These are phyloP conservation scores for Ustilago tritici DNA, from an alignment of 1,284 basidiomycete species.

Conservation along the genomic window DNA sequence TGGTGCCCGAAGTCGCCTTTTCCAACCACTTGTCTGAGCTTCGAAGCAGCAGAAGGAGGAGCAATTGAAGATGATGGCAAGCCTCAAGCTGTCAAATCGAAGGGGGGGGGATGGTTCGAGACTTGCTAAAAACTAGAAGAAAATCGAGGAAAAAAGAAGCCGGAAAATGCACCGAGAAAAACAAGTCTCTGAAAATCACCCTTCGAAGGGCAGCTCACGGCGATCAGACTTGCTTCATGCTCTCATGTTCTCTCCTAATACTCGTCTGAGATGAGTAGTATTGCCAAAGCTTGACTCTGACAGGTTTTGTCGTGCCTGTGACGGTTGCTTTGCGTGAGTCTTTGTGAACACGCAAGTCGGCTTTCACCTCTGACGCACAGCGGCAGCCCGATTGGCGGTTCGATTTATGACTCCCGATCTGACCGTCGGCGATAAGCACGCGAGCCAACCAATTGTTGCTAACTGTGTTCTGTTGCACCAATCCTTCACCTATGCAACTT, in stretches of 20 bases:
- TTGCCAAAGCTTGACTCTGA: not conserved
- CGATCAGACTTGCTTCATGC: no score
- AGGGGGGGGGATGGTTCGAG: no score
- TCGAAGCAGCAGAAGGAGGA: no score
- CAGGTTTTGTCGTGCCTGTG: not conserved
- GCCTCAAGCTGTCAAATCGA: no score
- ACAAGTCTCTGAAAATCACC: not conserved
- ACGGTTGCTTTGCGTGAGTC: not conserved
- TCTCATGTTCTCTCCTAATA: no score
- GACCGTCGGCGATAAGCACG: conserved; percentile 5
- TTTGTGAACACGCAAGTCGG: not conserved
- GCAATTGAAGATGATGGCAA: no score
- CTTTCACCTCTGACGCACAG: not conserved
- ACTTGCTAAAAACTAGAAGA: not conserved
- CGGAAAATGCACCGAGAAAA: conserved; percentile 11
- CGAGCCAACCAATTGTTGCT: not conserved
- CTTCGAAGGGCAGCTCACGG: not conserved
- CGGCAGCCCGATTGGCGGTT: not conserved
- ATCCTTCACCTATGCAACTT: not conserved
- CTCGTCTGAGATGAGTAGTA: not conserved
- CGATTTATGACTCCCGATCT: not conserved
- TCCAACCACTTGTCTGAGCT: no score
- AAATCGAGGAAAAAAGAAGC: conserved; percentile 5
- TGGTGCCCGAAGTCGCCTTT: not conserved
- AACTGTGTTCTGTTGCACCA: not conserved